Base-by-base conservation (phyloP, 2,329 filamentous ascomycete genomes). In the Cadophora sp. region DNA sequence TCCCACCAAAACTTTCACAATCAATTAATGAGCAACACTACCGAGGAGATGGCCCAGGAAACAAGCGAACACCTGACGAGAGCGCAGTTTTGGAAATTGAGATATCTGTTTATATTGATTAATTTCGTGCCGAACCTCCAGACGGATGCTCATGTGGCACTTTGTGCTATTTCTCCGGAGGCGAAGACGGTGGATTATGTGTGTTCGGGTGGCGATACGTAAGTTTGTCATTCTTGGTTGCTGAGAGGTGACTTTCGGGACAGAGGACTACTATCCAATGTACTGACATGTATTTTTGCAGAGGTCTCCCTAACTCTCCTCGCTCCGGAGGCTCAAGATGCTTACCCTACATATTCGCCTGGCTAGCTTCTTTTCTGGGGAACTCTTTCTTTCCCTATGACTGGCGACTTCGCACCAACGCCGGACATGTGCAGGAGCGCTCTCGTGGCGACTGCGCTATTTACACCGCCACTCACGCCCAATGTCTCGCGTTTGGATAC, bases 131-230 rank as follows among this genome's bases (percentile, higher is more conserved):
- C 64, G 7, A 24, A 9, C 6, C 20, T 20, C 33, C 64, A 68
- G 55, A 24, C 36, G 2, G 50, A 24, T 36, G 33, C 51, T 2
- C 68, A 70, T 33, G 68, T 67, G 20, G 68, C 68, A 7, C 41
- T 70, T n/a, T 68, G 66, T 59, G 64, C 64, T 14, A 51, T 70
- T 4, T 67, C 62, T 9, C 68, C 68, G 6, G 66, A 68, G 27
- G 64, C 64, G 3, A 68, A 64, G 41, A 50, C 59, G 13, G 45
- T 70, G 11, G 68, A 70, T 59, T 68, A 70, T 56, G 27, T 70
- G 3, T 70, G 68, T 36, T 65, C 64, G 20, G 68, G 62, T 39
- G 67, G 67, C 27, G 64, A 69, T 48, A 66, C 41, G 67, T 70
- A 45, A 51, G 68, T 65, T 22, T 45, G 30, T 11, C 18, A 16